These are phyloP conservation scores for Neurospora hispaniola DNA, from an alignment of 495 filamentous ascomycete genomes.

Conservation along the genomic window DNA sequence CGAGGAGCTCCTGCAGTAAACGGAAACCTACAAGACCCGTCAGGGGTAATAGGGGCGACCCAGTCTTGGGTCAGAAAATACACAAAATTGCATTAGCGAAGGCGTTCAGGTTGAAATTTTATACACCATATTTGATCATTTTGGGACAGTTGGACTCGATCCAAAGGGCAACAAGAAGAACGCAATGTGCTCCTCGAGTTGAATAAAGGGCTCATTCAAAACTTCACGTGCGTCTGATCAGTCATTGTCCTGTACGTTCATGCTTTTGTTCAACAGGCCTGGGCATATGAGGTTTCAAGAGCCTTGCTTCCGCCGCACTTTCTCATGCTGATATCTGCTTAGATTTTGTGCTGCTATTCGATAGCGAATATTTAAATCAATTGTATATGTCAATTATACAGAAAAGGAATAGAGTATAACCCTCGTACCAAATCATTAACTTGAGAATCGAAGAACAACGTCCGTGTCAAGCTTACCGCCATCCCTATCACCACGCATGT, in stretches of 20 bases:
- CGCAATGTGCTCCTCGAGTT: background rate
- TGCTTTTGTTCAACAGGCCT: background rate
- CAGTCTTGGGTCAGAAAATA: background rate
- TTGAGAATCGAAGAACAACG: background rate
- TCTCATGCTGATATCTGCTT: background rate
- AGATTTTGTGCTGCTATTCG: background rate
- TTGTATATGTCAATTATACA: background rate
- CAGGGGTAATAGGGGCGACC: background rate
- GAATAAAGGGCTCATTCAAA: background rate
- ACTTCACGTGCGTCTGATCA: background rate
- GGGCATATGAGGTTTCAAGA: background rate
- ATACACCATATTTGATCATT: background rate
- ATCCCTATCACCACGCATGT: background rate
- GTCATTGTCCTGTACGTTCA: background rate
- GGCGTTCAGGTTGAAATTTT: slow-evolving; percentile 15
- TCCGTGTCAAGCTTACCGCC: background rate
- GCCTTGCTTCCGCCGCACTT: background rate
- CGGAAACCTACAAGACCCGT: background rate
- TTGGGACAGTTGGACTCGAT: background rate
- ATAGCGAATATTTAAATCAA: background rate
- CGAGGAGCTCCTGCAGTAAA: slow-evolving; percentile 68
- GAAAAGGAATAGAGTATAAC: background rate
- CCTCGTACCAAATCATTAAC: background rate
- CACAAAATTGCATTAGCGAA: slow-evolving; percentile 23
- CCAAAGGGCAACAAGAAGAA: background rate